Conservation (phyloP, 352 stramenopile species). For the Globisporangium paroecandrum region DNA sequence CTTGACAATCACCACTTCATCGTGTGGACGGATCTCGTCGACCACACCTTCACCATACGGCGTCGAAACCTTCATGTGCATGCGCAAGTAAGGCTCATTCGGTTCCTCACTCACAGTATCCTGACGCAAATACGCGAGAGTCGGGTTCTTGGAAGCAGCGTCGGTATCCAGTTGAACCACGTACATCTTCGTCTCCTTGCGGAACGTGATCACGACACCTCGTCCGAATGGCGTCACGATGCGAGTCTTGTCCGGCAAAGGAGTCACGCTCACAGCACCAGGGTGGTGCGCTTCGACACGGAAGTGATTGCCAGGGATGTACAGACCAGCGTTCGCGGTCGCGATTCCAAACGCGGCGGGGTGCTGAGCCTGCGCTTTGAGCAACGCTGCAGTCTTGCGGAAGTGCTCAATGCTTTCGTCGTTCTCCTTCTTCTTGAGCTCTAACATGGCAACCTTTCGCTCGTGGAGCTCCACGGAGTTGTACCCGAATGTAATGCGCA, state of each 20-base stretch:
- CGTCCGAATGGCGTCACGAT: conserved; percentile 73
- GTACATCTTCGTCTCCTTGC: conserved; percentile 73
- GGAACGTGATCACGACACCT: conserved; percentile 69
- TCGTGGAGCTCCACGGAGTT: conserved; percentile 39
- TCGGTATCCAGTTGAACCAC: conserved; percentile 73
- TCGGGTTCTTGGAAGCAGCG: conserved; percentile 51
- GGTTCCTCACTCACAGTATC: conserved; percentile 66
- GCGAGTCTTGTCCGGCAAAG: conserved; percentile 70
- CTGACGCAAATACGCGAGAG: conserved; percentile 66
- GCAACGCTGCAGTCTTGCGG: conserved; percentile 44
- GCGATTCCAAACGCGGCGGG: conserved; percentile 64
- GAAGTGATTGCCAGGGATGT: conserved; percentile 77
- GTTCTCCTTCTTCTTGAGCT: conserved; percentile 56
- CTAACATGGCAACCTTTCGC: conserved; percentile 33
- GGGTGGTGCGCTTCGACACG: conserved; percentile 58
- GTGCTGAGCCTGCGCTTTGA: conserved; percentile 52
- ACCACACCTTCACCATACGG: conserved; percentile 67
- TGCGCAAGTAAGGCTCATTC: conserved; percentile 58
- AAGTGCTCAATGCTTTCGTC: conserved; percentile 65
- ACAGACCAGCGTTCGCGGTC: conserved; percentile 51
- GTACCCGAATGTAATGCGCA: conserved; percentile 66
- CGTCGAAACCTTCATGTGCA: conserved; percentile 77
- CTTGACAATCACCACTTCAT: conserved; percentile 69
- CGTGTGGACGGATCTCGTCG: conserved; percentile 58
- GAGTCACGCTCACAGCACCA: conserved; percentile 53